Percentiles rank a stretch among this genome's conserved stretches.
Conservation (phyloP, 2,329 filamentous ascomycete species). For the Rutstroemia sp. region DNA sequence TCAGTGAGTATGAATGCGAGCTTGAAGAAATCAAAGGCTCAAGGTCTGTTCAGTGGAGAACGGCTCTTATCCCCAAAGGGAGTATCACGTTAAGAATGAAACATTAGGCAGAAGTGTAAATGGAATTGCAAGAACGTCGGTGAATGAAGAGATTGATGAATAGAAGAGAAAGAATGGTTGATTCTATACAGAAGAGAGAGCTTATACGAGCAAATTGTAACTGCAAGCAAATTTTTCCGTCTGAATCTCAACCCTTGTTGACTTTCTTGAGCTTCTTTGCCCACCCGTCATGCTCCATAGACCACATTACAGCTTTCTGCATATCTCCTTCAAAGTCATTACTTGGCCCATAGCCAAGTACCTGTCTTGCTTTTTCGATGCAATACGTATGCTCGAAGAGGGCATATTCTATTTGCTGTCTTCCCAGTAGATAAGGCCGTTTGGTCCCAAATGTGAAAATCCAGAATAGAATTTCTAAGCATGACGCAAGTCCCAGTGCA, state of each 20-base stretch:
- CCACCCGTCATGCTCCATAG: background rate
- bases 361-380: background rate
- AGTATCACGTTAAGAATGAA: no score
- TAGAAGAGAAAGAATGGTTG: no score
- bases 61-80: no score
- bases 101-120: no score
- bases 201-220: no score
- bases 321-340: background rate
- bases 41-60: no score
- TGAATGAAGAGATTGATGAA: no score
- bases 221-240: background rate
- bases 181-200: no score
- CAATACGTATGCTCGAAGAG: background rate
- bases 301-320: background rate
- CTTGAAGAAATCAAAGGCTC: no score
- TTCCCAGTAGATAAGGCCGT: background rate
- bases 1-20: no score
- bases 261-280: background rate
- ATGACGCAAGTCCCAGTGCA: background rate
- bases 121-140: no score
- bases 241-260: background rate
- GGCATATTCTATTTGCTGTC: slow-evolving; percentile 1
- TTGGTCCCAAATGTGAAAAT: background rate
- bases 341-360: background rate
- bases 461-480: background rate